Conservation (phyloP, 2,329 filamentous ascomycete species). For the Thelonectria rubi region DNA sequence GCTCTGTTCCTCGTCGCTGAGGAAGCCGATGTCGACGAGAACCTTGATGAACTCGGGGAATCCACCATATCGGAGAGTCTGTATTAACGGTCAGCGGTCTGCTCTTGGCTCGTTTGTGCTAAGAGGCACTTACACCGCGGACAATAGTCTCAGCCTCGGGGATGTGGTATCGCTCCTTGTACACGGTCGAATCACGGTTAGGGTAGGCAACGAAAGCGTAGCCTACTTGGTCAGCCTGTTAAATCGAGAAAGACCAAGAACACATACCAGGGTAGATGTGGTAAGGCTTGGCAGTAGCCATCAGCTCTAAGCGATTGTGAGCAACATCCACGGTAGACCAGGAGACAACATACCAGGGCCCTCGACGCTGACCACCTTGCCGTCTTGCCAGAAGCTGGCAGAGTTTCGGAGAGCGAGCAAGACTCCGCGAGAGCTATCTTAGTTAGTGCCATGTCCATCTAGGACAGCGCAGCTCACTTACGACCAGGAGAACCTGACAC, state of each 20-base stretch:
- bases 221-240: conserved; percentile 43
- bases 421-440: conserved; percentile 74
- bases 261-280: conserved; percentile 75
- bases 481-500: conserved; percentile 33
- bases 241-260: too few relatives aligned
- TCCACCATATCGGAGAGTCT: conserved; percentile 83
- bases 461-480: not conserved
- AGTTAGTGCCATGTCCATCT: not conserved
- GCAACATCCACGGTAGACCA: not conserved
- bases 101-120: too few relatives aligned
- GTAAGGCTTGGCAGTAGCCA: conserved; percentile 89
- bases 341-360: conserved; percentile 47
- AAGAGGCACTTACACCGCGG: conserved; percentile 58
- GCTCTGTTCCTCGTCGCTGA: conserved; percentile 73
- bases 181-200: conserved; percentile 89
- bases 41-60: conserved; percentile 91
- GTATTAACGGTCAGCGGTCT: not conserved
- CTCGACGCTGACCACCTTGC: conserved; percentile 73
- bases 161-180: conserved; percentile 89
- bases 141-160: conserved; percentile 92
- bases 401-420: conserved; percentile 86
- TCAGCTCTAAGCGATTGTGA: conserved; percentile 67
- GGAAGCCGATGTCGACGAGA: conserved; percentile 90
- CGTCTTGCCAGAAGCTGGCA: conserved; percentile 84
- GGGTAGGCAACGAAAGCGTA: conserved; percentile 92